phyloP scores from a whole-genome alignment of 2,329 filamentous ascomycete species.

The Pestalotiopsis sp. region DNA sequence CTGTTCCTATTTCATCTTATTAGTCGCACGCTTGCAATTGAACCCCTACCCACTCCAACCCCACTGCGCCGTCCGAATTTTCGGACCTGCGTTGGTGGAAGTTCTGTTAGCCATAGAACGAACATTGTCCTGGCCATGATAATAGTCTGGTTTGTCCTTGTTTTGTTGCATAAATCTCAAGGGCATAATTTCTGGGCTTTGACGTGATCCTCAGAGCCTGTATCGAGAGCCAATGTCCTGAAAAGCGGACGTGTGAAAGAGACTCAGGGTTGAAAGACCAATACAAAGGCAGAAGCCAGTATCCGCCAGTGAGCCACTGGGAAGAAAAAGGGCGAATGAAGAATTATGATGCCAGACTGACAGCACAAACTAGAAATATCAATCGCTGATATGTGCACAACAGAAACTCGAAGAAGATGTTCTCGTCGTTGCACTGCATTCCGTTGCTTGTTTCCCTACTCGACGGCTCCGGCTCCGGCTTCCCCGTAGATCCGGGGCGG shows the following conservation, averaged over 20 bases:
- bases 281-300: too few relatives aligned
- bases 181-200: too few relatives aligned
- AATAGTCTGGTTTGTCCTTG: background rate
- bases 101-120: background rate
- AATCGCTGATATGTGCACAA: background rate
- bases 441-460: background rate
- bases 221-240: too few relatives aligned
- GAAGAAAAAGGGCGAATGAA: too few relatives aligned
- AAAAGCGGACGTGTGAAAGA: too few relatives aligned
- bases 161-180: background rate
- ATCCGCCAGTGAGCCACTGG: too few relatives aligned
- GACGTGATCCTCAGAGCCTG: too few relatives aligned
- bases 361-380: background rate
- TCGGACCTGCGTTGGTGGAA: background rate
- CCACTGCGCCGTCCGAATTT: background rate
- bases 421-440: background rate
- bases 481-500: slow-evolving; percentile 1
- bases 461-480: background rate
- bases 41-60: background rate
- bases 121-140: background rate
- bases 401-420: background rate
- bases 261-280: too few relatives aligned
- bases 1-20: too few relatives aligned
- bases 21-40: too few relatives aligned
- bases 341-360: too few relatives aligned